Percentiles rank a stretch among this genome's conserved stretches.
These are phyloP conservation scores for Trichoderma asperellum DNA, from an alignment of 2,329 filamentous ascomycete species.

Conservation along the genomic window DNA sequence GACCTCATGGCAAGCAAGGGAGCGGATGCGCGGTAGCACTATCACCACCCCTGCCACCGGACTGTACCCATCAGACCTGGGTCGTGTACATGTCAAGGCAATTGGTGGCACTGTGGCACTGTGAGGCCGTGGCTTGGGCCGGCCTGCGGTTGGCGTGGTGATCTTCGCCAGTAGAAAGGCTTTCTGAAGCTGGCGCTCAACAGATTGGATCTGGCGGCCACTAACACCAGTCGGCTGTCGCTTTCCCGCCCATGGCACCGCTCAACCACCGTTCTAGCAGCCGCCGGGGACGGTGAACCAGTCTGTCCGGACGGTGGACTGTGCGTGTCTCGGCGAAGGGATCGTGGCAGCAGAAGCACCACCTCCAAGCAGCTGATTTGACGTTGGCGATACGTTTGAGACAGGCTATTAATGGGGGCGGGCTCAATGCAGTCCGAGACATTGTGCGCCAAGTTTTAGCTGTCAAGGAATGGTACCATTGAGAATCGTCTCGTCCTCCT, in stretches of 20 bases:
- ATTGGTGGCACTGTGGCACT: slow-evolving; percentile 5
- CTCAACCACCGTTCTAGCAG: neutral
- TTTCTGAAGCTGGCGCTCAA: neutral
- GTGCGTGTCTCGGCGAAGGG: slow-evolving; percentile 15
- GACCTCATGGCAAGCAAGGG: slow-evolving; percentile 23
- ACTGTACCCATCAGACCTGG: neutral
- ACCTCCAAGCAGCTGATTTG: neutral
- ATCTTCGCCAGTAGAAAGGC: slow-evolving; percentile 21
- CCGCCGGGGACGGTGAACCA: neutral
- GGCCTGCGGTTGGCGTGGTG: slow-evolving; percentile 22
- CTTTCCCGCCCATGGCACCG: neutral
- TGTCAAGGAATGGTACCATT: slow-evolving; percentile 13
- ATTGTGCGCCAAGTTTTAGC: neutral
- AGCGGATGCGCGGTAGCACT: slow-evolving; percentile 8
- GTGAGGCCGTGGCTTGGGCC: slow-evolving; percentile 18
- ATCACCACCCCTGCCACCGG: slow-evolving; percentile 5
- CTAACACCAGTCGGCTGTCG: neutral
- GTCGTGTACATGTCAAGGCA: slow-evolving; percentile 10
- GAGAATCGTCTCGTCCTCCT: neutral
- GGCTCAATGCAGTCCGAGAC: slow-evolving; percentile 9
- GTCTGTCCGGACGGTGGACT: neutral
- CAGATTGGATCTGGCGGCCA: slow-evolving; percentile 1
- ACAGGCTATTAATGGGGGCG: slow-evolving; percentile 19
- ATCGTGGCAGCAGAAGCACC: neutral
- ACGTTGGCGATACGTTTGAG: slow-evolving; percentile 8